Evolutionary conservation across 1,139 yeast species (phyloP), one percentile per base, ranked within the genome.

Genomic region (Candida mesenterica): DNA sequence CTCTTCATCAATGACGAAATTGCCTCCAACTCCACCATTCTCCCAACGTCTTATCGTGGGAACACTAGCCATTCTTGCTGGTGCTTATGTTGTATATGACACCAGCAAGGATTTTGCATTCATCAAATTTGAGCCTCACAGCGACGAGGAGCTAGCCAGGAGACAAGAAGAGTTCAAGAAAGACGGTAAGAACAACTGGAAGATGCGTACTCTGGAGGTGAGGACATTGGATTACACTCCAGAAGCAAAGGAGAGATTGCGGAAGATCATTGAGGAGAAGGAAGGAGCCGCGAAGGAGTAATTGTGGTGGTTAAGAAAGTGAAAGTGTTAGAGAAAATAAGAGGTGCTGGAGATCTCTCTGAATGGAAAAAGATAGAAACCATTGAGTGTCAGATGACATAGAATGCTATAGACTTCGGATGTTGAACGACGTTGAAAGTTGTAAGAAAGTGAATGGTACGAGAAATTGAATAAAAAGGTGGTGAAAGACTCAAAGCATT

Each of bases 191-290:
- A 41, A 57, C 3, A 65, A 67, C 1, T 36, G 65, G 28, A 34
- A 48, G 15, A 58, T 69, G 49, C 59, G 49, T 31, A 54, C 59
- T n/a, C 45, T 58, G 35, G 72, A 68, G 12, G 52, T 63, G 2
- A 45, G 66, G 15, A 66, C 73, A 0, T 57, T 69, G 45, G 69
- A 68, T 24, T 68, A 65, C 39, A 69, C 67, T 2, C 72, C 72
- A 0, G 75, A 70, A 42, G 75, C 73, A 4, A 65, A 67, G 43
- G 62, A 59, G 37, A 45, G 67, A 31, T 46, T 64, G 32, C 44
- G 42, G 34, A 49, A 48, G 41, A 33, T 55, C 24, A 39, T 58
- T 8, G 58, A 53, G 36, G 57, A 56, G 39, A 41, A 52, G 22
- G 43, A 47, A 28, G 33, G 38, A 17, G n/a, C n/a, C n/a, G n/a